Conservation (phyloP, 2,329 filamentous ascomycete genomes). For the Monosporascus sp. region DNA sequence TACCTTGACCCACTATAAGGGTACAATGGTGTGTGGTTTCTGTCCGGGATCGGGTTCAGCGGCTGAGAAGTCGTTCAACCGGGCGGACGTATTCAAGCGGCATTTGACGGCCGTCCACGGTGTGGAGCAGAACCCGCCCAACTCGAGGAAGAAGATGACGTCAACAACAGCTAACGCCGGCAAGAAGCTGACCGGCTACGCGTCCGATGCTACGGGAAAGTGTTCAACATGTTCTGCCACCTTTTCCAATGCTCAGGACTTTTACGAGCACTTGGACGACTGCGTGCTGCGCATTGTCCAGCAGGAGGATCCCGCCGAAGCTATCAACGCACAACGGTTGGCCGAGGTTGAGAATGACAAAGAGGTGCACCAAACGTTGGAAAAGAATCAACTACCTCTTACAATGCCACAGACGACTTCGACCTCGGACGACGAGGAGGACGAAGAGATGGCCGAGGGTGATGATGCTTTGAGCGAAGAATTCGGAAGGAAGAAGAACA, state of each 20-base stretch:
- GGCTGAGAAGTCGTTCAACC: conserved; percentile 91
- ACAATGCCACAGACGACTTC: conserved; percentile 31
- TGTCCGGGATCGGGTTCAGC: conserved; percentile 83
- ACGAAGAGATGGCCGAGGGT: conserved; percentile 52
- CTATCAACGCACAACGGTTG: conserved; percentile 62
- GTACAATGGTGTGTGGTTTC: conserved; percentile 96
- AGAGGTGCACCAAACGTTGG: conserved; percentile 56
- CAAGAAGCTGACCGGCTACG: conserved; percentile 67
- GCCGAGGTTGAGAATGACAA: conserved; percentile 61
- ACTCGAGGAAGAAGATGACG: conserved; percentile 64
- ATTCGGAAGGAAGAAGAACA: conserved; percentile 44
- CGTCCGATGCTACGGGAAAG: conserved; percentile 79
- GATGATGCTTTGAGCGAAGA: conserved; percentile 59
- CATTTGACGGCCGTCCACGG: conserved; percentile 90
- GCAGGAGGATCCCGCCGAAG: conserved; percentile 64
- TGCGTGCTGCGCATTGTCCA: conserved; percentile 68
- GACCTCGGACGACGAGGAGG: conserved; percentile 43
- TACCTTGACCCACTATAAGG: conserved; percentile 94
- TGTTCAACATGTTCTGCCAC: conserved; percentile 91
- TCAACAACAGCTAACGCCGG: conserved; percentile 32
- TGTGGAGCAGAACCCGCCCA: conserved; percentile 90
- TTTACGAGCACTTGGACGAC: conserved; percentile 92
- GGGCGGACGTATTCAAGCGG: conserved; percentile 94
- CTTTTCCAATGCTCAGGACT: conserved; percentile 91
- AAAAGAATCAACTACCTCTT: conserved; percentile 56